Percentiles rank a stretch among this genome's conserved stretches.
Conservation (phyloP, 116 monocot species). For the Papilionanthe hybrid region DNA sequence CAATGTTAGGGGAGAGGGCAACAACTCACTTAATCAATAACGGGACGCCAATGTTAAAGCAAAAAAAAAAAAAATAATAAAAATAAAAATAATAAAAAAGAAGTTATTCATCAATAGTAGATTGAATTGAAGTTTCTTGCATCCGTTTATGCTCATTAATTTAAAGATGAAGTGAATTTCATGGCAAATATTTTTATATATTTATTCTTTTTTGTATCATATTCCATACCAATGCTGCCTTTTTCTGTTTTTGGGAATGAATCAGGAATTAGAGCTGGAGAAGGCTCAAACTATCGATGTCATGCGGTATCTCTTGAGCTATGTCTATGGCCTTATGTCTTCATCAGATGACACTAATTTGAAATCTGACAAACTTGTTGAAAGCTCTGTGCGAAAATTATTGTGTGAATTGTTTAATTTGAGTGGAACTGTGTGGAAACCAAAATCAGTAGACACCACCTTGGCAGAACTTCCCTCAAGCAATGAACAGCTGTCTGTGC, state of each 20-base stretch:
- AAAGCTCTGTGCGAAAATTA: slow-evolving; percentile 46
- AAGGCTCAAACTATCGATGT: slow-evolving; percentile 59
- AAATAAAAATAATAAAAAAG: too few species aligned
- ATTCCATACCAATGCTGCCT: background rate
- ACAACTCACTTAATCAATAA: too few species aligned
- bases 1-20: too few species aligned
- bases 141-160: background rate
- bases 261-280: slow-evolving; percentile 37
- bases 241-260: slow-evolving; percentile 2
- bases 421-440: slow-evolving; percentile 12
- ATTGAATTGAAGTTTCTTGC: background rate
- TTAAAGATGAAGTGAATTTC: slow-evolving; percentile 7
- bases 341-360: slow-evolving; percentile 1
- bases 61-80: too few species aligned
- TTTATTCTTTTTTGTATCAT: background rate
- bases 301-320: slow-evolving; percentile 61
- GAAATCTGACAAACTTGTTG: slow-evolving; percentile 26
- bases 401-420: slow-evolving; percentile 44
- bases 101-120: background rate
- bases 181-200: background rate
- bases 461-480: background rate
- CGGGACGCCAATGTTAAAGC: too few species aligned
- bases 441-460: slow-evolving; percentile 24
- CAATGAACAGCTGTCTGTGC: slow-evolving; percentile 26
- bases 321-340: slow-evolving; percentile 19